These are phyloP conservation scores for Neurospora terricola DNA, from an alignment of 495 filamentous ascomycete genomes.

Conservation along the genomic window DNA sequence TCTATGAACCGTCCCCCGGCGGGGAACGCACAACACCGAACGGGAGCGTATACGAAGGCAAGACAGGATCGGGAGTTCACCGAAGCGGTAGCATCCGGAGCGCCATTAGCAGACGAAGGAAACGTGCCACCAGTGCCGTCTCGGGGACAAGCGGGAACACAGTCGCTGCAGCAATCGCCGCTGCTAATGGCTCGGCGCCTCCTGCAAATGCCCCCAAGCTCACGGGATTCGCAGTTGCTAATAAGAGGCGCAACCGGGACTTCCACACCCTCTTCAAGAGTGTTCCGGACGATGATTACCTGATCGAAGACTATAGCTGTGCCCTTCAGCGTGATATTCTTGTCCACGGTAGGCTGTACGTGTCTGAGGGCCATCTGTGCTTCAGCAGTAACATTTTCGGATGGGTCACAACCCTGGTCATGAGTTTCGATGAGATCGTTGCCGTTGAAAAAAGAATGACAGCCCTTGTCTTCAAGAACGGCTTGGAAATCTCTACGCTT, in stretches of 20 bases:
- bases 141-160: slow-evolving; percentile 44
- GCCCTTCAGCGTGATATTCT: slow-evolving; percentile 94
- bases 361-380: slow-evolving; percentile 95
- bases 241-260: slow-evolving; percentile 89
- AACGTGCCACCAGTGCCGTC: slow-evolving; percentile 79
- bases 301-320: slow-evolving; percentile 98
- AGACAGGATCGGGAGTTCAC: slow-evolving; percentile 41
- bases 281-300: slow-evolving; percentile 93
- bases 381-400: slow-evolving; percentile 98
- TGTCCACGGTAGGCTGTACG: slow-evolving; percentile 84
- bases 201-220: slow-evolving; percentile 54
- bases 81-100: slow-evolving; percentile 79
- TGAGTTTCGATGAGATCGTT: slow-evolving; percentile 96
- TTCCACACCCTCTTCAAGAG: slow-evolving; percentile 92
- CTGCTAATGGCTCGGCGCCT: slow-evolving; percentile 47
- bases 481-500: slow-evolving; percentile 89
- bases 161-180: slow-evolving; percentile 59
- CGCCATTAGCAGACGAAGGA: slow-evolving; percentile 56
- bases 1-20: slow-evolving; percentile 34
- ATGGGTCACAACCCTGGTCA: slow-evolving; percentile 93
- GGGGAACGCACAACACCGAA: slow-evolving; percentile 55
- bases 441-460: slow-evolving; percentile 95
- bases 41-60: slow-evolving; percentile 60
- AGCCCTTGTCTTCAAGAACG: slow-evolving; percentile 92
- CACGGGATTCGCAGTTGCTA: slow-evolving; percentile 93